Base-by-base conservation (phyloP, 176 grass and related monocot species). In the Puccinellia tenuiflora region DNA sequence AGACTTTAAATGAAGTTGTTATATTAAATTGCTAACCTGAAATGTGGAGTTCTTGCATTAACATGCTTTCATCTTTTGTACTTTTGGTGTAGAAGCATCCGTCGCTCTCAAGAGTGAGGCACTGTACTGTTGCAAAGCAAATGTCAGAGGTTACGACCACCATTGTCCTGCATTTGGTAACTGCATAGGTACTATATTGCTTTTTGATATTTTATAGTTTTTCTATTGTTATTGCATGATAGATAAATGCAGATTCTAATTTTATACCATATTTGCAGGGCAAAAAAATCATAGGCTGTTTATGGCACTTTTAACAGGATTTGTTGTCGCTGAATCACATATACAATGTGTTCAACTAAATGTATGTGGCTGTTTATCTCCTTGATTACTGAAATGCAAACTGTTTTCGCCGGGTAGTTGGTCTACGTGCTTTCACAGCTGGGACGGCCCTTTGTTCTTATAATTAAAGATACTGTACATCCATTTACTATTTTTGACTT, bases 151-250 rank as follows among this genome's bases (percentile, higher is more conserved):
- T 80, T 99, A 96, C 78, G 96, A 99, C 33, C 91, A 99, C 52
- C 93, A 99, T 79, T 99, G 91, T 48, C 89, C 96, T 81, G 96
- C 93, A 75, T 94, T 99, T 90, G 93, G 93, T 60, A 99, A 93
- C 84, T 99, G 96, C 85, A 96, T 99, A 85, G 96, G 96, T 99
- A 90, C 29, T 55, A 50, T 65, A 16, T 80, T 75, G 11, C 46
- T 16, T 45, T 66, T 20, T 42, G 4, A 63, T 31, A 20, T 77
- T 40, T 76, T 57, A 1, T 74, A 55, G 20, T 86, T 70, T 74
- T 73, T 39, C 31, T 34, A 30, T 40, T 82, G 18, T 43, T 34
- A 17, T 79, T 71, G 31, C 24, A 69, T 69, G 50, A 59, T 11
- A 68, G 16, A 34, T 83, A 39, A 68, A 83, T 34, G 46, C 39